Evolutionary conservation across 257 asterid genomes (phyloP), one percentile per base, ranked within the genome.

Genomic region (Solanum pennellii): DNA sequence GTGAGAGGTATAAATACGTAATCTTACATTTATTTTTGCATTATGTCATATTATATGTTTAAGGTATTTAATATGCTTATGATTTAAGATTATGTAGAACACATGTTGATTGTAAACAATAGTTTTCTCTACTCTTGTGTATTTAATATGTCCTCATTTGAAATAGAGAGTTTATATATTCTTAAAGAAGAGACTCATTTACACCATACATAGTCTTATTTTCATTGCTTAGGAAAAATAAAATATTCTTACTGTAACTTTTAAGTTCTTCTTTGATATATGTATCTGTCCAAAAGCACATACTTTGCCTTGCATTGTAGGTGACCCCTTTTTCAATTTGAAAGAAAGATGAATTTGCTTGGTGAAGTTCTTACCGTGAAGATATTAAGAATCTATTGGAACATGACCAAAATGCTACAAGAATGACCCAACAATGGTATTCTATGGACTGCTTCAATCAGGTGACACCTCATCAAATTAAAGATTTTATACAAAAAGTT

Each of bases 1-100:
- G 49, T 45, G 49, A 45, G 15, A 90, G 93, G 98, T 25, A 66
- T 66, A 29, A 25, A 29, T 66, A 66, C 13, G 73, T 12, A 5
- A 25, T 25, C 18, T n/a, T n/a, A 65, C 18, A 65, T 65, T 25
- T 2, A 23, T 12, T 27, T 25, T 25, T 12, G 33, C 6, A 5
- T 9, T 25, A 9, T 45, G 9, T 66, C 73, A 66, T 66, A 66
- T 66, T 25, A 66, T 66, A 66, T 44, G 49, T 44, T 44, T 44
- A 5, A 44, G 13, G 15, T 44, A 44, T 44, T 12, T 44, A 12
- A 13, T 66, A 9, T 60, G 13, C 29, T 60, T 20, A 60, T 9
- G 9, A 60, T 23, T 60, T 21, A 60, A 21, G 27, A 21, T 12
- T 37, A 37, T 60, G 0, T 44, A 44, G n/a, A 23, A 60, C 68